Evolutionary conservation across 1,139 yeast genomes (phyloP), one percentile per base, ranked within the genome.

Genomic region (Pichia sp.): DNA sequence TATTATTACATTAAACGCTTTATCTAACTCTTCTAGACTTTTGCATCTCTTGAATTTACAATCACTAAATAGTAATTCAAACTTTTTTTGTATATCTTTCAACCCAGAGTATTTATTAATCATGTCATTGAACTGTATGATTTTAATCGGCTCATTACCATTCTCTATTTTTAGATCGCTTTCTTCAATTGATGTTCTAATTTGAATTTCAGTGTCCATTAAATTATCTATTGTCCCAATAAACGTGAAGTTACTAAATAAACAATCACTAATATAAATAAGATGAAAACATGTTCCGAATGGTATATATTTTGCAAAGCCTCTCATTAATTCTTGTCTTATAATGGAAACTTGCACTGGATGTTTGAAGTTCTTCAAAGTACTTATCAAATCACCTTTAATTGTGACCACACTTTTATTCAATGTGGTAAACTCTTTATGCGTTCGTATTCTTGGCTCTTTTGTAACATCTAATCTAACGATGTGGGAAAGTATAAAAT

Each of bases 401-500:
- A 85, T 68, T 5, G 76, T 62, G 1, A 85, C 64, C 48, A 80
- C 82, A 57, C 76, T 77, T 27, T 79, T 80, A 59, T 77, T 84
- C 44, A 82, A 57, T 0, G 94, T 83, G 46, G 69, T 69, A 59
- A 76, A 82, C 34, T 53, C 53, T 26, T 44, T 53, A 24, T 48
- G 51, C 1, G 53, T 36, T 20, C 55, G 46, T 39, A 44, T 74
- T 62, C 43, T 71, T 70, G 38, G 70, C 59, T 70, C 67, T 12
- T 71, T 63, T 22, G 74, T 61, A 1, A 73, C 63, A 42, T 53
- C 51, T 4, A 65, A 55, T 48, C 73, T 68, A 27, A 86, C 64
- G 24, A 88, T 76, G 64, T 88, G 96, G 1, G 89, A 78, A 46
- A 76, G 75, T 9, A 87, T 68, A 60, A 86, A 88, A 27, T 84